Evolutionary conservation across 2,329 filamentous ascomycete genomes (phyloP), one percentile per base, ranked within the genome.

Genomic region (Monosporascus sp.): DNA sequence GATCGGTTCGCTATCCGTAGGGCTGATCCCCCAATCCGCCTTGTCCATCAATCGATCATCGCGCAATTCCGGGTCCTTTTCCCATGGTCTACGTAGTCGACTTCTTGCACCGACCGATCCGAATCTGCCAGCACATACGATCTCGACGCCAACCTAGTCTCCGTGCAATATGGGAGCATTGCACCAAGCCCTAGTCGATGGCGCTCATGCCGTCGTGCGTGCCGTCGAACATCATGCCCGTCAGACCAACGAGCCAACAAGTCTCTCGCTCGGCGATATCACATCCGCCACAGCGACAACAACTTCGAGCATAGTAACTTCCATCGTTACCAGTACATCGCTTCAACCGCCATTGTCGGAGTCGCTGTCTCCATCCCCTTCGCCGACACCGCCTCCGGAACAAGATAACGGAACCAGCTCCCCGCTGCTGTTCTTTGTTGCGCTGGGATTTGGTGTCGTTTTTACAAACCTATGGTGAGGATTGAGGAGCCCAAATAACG

Each of bases 391-490:
- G 26, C 62, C 56, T 60, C 51, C 61, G 56, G 58, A 58, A 51
- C 37, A 57, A 49, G 54, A 55, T 17, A 50, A 54, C 50, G 65
- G 67, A 47, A 87, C 84, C 45, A 89, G 81, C 68, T 91, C 88
- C 38, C 89, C 89, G 40, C 72, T 94, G 53, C 77, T 94, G 6
- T 97, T 97, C 75, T 97, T 97, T 69, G 91, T 97, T 53, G 93
- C 94, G 17, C 78, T 99, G 31, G 94, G 94, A 5, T 97, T 99
- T 65, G 94, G 94, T 63, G 94, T 99, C 20, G 94, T 99, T 45
- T 99, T 99, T 68, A 99, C 94, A 49, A 99, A 99, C 72, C 76
- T 99, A 72, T 99, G 94, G 94, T 97, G 80, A 77, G 88, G 43
- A 46, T 27, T 27, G 7, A 19, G 22, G 22, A 43, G 17, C 19